Base-by-base conservation (phyloP, 2,329 filamentous ascomycete genomes). In the Ophiocordyceps unilateralis region DNA sequence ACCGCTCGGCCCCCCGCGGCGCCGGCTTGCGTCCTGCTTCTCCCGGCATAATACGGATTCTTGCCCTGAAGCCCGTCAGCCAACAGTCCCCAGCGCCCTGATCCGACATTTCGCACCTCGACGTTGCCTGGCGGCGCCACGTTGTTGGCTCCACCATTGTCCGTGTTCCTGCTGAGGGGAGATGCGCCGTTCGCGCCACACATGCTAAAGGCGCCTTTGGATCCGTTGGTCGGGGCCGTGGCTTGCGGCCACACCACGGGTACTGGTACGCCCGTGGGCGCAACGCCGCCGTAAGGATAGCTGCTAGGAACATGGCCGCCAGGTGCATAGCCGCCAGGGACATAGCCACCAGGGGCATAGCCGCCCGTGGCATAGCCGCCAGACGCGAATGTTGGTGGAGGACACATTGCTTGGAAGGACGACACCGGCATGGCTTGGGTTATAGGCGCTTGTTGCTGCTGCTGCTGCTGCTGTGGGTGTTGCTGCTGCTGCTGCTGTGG, bases 401-500 rank as follows among this genome's bases (percentile, higher is more conserved):
- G 49, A 12, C 41, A 50, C 44, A 49, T 45, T 9, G 50, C 39
- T 37, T 48, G 50, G 52, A 52, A 57, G 0, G 47, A 34, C 9
- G 47, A 44, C 30, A 47, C 38, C 1, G 49, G 47, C 48, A 59
- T 52, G 6, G 55, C 55, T 42, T 59, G 56, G 3, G 57, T 59
- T 28, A 58, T 50, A 4, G 56, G 56, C 17, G 54, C 48, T 39
- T 57, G 49, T 49, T 41, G 55, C n/a, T n/a, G n/a, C n/a, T n/a
- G n/a, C n/a, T n/a, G n/a, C n/a, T n/a, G n/a, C n/a, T n/a, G n/a
- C n/a, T n/a, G n/a, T n/a, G n/a, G n/a, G n/a, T n/a, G n/a, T n/a
- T n/a, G n/a, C n/a, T n/a, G n/a, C n/a, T n/a, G n/a, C n/a, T n/a
- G n/a, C n/a, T n/a, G n/a, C n/a, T n/a, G n/a, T n/a, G n/a, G n/a